Conservation (phyloP, 139 green algal genomes). For the Coelastrella sp. region DNA sequence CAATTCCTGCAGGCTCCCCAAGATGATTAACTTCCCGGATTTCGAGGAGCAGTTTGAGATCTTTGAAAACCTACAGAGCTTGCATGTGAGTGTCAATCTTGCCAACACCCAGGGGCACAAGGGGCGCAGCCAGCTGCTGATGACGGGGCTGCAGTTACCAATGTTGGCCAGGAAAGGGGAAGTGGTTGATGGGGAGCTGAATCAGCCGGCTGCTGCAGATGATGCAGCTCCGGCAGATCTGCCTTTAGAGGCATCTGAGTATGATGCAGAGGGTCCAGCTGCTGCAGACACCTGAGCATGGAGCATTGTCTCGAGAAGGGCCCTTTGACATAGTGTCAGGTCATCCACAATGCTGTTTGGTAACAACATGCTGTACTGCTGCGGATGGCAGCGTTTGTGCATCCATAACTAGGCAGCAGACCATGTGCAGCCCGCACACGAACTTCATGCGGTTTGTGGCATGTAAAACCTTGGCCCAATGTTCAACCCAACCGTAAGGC, state of each 20-base stretch:
- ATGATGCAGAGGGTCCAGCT: neutral
- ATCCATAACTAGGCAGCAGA: no score
- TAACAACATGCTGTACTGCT: no score
- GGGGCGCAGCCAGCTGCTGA: slow-evolving; percentile 40
- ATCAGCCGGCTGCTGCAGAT: neutral
- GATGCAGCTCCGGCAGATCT: neutral
- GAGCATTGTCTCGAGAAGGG: neutral
- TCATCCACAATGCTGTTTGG: no score
- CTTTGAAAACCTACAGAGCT: slow-evolving; percentile 33
- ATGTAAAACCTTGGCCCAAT: no score
- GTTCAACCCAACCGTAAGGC: no score
- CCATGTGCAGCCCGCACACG: no score
- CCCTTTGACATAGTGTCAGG: no score
- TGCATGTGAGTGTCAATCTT: slow-evolving; percentile 41
- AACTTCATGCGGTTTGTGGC: no score
- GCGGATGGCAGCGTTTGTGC: no score
- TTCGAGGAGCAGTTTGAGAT: slow-evolving; percentile 49
- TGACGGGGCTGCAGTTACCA: slow-evolving; percentile 46
- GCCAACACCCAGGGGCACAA: neutral
- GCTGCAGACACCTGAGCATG: neutral
- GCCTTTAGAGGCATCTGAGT: neutral
- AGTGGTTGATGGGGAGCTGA: neutral
- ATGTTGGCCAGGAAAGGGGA: slow-evolving; percentile 22
- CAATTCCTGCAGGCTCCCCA: neutral
- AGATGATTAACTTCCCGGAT: slow-evolving; percentile 47